Conservation (phyloP, 2,329 filamentous ascomycete species). For the Calonectria pseudoturangicola region DNA sequence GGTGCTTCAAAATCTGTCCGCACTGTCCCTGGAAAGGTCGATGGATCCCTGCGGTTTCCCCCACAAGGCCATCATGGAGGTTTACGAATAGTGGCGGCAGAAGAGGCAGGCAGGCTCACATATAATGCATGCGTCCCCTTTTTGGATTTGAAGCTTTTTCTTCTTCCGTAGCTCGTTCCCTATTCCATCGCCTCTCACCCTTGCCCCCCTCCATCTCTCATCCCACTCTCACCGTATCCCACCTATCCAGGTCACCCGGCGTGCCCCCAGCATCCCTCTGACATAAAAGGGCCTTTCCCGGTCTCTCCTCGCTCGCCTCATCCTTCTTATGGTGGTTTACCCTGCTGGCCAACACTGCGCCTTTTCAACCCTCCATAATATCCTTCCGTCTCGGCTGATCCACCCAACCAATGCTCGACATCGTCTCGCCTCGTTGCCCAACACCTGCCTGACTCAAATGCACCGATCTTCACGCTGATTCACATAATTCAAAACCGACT, state of each 20-base stretch:
- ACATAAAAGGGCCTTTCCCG: slow-evolving; percentile 38
- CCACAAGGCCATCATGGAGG: slow-evolving; percentile 34
- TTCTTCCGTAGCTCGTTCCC: slow-evolving; percentile 31
- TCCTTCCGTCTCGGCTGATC: slow-evolving; percentile 34
- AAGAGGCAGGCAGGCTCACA: slow-evolving; percentile 29
- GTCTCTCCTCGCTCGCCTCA: slow-evolving; percentile 31
- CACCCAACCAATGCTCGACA: slow-evolving; percentile 29
- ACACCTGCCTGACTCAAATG: slow-evolving; percentile 34
- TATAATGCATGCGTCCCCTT: slow-evolving; percentile 42
- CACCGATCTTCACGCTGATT: slow-evolving; percentile 42
- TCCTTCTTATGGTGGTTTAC: slow-evolving; percentile 22
- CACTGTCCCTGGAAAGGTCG: slow-evolving; percentile 33
- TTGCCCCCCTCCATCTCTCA: slow-evolving; percentile 15
- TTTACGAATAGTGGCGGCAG: slow-evolving; percentile 26
- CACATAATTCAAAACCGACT: slow-evolving; percentile 34
- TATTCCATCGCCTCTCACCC: slow-evolving; percentile 22
- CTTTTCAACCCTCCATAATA: slow-evolving; percentile 26
- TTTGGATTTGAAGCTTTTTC: slow-evolving; percentile 22
- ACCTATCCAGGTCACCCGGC: slow-evolving; percentile 11
- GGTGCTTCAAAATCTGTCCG: slow-evolving; percentile 20
- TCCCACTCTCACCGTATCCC: slow-evolving; percentile 23
- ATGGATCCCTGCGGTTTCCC: slow-evolving; percentile 37
- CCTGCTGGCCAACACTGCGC: not conserved
- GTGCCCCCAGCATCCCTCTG: slow-evolving; percentile 19
- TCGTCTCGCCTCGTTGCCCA: slow-evolving; percentile 32